A percentile compares a stretch with the other conserved stretches of the same genome.
phyloP scores from a whole-genome alignment of 148 eudicot genomes.

The Chenopodium formosanum region DNA sequence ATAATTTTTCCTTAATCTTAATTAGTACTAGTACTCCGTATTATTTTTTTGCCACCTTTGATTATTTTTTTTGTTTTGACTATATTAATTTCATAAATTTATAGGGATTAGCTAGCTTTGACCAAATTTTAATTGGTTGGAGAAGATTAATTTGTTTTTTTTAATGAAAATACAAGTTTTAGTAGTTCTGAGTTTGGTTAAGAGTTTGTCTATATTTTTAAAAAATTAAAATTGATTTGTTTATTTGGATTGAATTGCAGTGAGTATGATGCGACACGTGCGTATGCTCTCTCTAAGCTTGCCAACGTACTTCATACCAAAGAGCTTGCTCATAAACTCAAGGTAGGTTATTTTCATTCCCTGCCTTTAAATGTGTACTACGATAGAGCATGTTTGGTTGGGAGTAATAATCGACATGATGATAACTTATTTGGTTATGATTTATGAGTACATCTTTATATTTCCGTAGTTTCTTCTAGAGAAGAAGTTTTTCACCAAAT shows the following conservation, averaged over 20 bases:
- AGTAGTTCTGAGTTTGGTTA: background rate
- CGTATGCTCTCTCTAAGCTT: conserved; percentile 90
- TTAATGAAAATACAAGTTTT: too few species aligned
- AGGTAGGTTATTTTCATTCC: conserved; percentile 28
- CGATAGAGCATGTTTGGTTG: background rate
- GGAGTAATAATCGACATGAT: background rate
- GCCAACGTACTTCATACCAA: conserved; percentile 90
- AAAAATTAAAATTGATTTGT: background rate
- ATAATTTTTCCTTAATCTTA: background rate
- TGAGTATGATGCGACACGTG: conserved; percentile 85
- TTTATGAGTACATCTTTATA: too few species aligned
- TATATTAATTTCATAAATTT: too few species aligned
- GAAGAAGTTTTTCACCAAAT: too few species aligned
- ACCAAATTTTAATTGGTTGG: background rate
- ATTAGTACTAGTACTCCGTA: too few species aligned
- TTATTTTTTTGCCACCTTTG: too few species aligned
- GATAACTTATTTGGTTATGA: too few species aligned
- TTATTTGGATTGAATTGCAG: conserved; percentile 28
- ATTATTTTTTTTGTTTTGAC: too few species aligned
- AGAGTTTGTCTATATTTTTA: background rate
- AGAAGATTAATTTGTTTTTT: background rate
- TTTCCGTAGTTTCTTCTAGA: too few species aligned
- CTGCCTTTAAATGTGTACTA: too few species aligned
- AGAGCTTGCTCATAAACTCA: conserved; percentile 66
- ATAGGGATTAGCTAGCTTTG: background rate